Conservation (phyloP, 495 filamentous ascomycete species). For the Parathielavia appendiculata region DNA sequence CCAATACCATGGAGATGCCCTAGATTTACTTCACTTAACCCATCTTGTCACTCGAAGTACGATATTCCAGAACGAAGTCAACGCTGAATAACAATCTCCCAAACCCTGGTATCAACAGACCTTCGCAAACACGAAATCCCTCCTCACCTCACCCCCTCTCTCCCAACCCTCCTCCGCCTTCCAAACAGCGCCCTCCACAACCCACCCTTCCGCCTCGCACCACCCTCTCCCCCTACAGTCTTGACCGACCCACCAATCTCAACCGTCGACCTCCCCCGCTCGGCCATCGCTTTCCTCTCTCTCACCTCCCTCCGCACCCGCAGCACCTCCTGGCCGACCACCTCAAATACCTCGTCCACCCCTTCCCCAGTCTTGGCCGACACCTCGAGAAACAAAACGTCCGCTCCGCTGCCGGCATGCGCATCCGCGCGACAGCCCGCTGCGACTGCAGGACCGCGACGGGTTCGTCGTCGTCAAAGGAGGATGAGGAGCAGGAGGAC, state of each 20-base stretch:
- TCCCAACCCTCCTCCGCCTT: slow-evolving; percentile 15
- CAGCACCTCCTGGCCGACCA: slow-evolving; percentile 32
- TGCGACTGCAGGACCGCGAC: slow-evolving; percentile 8
- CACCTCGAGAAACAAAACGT: slow-evolving; percentile 32
- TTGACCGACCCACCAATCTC: background rate
- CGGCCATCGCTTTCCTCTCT: slow-evolving; percentile 23
- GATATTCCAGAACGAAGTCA: no score
- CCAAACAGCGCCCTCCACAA: slow-evolving; percentile 20
- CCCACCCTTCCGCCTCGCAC: slow-evolving; percentile 10
- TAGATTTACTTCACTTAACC: background rate
- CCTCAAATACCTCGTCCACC: slow-evolving; percentile 30
- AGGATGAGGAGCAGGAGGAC: background rate
- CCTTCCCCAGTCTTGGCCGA: slow-evolving; percentile 39
- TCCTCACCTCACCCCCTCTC: background rate
- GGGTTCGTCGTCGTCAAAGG: slow-evolving; percentile 22
- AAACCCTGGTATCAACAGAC: background rate
- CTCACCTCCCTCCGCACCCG: slow-evolving; percentile 21
- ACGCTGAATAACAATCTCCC: no score
- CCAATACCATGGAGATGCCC: background rate
- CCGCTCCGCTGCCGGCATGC: background rate
- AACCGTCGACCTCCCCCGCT: slow-evolving; percentile 4
- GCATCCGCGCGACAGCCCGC: slow-evolving; percentile 23
- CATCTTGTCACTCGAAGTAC: no score
- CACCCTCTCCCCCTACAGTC: background rate
- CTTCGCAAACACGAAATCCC: background rate